Conservation (phyloP, 2,329 filamentous ascomycete genomes). For the Botrytis fragariae region DNA sequence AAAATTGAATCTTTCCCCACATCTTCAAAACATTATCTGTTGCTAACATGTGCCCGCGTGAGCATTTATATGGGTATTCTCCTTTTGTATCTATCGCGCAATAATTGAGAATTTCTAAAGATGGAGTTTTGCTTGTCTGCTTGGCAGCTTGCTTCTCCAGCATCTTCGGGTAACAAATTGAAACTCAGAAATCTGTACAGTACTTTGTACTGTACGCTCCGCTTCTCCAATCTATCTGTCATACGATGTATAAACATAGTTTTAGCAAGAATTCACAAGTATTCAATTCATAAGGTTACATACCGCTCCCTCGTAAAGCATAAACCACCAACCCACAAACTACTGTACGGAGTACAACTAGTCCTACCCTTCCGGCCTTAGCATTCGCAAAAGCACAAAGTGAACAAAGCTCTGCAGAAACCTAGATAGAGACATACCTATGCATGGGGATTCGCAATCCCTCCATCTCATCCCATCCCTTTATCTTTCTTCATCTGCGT, state of each 20-base stretch:
- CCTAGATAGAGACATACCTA: not conserved
- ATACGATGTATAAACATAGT: not conserved
- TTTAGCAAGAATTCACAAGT: not conserved
- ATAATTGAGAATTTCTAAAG: not conserved
- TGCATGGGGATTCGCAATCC: not conserved
- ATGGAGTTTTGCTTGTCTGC: not conserved
- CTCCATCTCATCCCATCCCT: not conserved
- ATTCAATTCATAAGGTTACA: not conserved
- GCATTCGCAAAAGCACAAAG: not conserved
- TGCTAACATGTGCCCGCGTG: constrained; percentile 10
- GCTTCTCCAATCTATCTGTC: not conserved
- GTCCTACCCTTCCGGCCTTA: not conserved
- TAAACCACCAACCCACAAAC: not conserved
- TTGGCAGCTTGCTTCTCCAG: not conserved
- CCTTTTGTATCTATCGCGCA: not conserved
- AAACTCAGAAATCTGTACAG: not conserved
- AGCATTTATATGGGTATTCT: constrained; percentile 3
- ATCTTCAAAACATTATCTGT: not conserved
- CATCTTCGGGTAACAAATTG: not conserved
- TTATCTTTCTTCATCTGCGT: not conserved
- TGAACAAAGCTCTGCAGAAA: constrained; percentile 2
- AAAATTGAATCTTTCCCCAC: not conserved
- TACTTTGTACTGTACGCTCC: not conserved
- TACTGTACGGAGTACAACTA: not conserved
- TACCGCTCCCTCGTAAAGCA: not conserved